Evolutionary conservation across 139 green algal genomes (phyloP), one percentile per base, ranked within the genome.

Genomic region (Gonium pectorale): DNA sequence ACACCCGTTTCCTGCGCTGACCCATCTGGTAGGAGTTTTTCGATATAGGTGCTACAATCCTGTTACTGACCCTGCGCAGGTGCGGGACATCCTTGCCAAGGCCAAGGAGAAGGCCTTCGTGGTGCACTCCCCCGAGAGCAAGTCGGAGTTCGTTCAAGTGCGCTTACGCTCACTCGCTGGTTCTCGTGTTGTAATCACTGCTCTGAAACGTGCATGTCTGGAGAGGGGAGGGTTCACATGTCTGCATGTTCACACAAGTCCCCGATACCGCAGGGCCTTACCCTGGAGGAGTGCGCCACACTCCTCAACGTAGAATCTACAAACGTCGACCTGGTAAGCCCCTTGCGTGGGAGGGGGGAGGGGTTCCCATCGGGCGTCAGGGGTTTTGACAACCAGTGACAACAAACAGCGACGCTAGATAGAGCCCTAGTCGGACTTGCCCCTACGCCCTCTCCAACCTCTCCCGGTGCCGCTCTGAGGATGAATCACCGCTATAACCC

Each of bases 301-400:
- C 89, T 95, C 74, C 86, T 95, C 43, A 95, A 95, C 80, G 87
- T 95, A 19, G 92, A 95, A 63, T 85, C 81, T 5, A 63, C 79
- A 44, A 85, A 95, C 81, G 78, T 66, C 17, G 59, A 46, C 35
- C 67, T 91, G 63, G 89, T 93, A 85, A 38, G 67, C 8, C 33
- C 11, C 35, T 17, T 33, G 35, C 31, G 64, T n/a, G n/a, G n/a
- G n/a, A n/a, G 31, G 31, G 62, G 4, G 62, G 17, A 35, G 24
- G 62, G 62, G 29, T n/a, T n/a, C n/a, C n/a, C n/a, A n/a, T n/a
- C n/a, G n/a, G n/a, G n/a, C n/a, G n/a, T n/a, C n/a, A n/a, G n/a
- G n/a, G n/a, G n/a, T n/a, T n/a, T n/a, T n/a, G n/a, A n/a, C n/a
- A n/a, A n/a, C n/a, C n/a, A n/a, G n/a, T n/a, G n/a, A n/a, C n/a